phyloP scores from a whole-genome alignment of 1,139 yeast genomes.

The Pneumocystis murina region DNA sequence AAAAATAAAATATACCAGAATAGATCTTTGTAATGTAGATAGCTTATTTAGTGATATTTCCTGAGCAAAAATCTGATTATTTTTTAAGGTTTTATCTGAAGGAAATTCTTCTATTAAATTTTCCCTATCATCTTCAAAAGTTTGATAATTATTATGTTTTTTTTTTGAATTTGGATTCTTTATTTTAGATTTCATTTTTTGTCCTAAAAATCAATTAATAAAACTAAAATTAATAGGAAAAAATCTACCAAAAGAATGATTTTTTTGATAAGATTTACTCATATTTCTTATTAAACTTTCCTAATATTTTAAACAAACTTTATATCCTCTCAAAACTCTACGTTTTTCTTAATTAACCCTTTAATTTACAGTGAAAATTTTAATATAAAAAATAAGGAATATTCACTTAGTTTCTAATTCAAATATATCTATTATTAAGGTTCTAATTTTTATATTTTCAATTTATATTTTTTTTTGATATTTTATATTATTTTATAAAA shows the following conservation, averaged over 20 bases:
- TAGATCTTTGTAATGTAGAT: neutral
- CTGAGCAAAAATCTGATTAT: neutral
- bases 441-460: too few species aligned
- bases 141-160: neutral
- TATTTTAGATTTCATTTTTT: neutral
- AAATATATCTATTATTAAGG: too few species aligned
- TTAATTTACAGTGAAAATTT: too few species aligned
- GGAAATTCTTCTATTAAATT: neutral
- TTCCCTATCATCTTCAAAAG: neutral
- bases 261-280: neutral
- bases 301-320: neutral
- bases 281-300: neutral
- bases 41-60: neutral
- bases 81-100: neutral
- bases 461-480: too few species aligned
- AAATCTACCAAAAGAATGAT: neutral
- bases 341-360: too few species aligned
- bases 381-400: too few species aligned
- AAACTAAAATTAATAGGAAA: neutral
- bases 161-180: neutral
- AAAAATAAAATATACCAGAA: neutral
- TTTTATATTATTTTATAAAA: too few species aligned
- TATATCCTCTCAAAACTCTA: too few species aligned
- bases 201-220: neutral
- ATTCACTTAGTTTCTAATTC: too few species aligned